Conservation (phyloP, 2,329 filamentous ascomycete species). For the Eutypella sp. region DNA sequence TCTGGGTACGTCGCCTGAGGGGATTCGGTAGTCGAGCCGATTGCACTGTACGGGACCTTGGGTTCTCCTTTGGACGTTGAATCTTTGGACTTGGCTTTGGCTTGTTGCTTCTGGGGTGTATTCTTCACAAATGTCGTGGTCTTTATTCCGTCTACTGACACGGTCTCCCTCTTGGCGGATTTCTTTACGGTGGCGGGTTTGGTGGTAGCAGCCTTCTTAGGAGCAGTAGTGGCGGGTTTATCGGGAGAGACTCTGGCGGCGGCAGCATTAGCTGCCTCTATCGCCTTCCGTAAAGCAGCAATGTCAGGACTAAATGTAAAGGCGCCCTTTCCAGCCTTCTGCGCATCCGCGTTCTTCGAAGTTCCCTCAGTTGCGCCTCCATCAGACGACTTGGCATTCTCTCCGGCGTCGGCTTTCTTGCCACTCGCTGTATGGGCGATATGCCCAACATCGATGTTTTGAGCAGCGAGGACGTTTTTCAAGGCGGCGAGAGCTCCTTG, state of each 20-base stretch:
- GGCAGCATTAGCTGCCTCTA: neutral
- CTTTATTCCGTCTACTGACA: too few species aligned
- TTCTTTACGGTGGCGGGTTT: conserved; percentile 4
- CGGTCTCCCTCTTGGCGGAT: neutral
- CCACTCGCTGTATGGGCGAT: conserved; percentile 1
- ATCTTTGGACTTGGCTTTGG: neutral
- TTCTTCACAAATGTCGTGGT: neutral
- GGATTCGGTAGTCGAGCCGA: too few species aligned
- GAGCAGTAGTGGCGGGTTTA: neutral
- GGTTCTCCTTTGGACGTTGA: too few species aligned
- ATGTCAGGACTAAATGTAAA: too few species aligned
- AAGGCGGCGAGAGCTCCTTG: conserved; percentile 32
- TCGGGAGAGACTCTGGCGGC: neutral
- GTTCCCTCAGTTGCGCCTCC: neutral
- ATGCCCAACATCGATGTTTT: conserved; percentile 24
- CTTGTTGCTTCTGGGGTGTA: neutral
- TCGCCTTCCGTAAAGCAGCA: neutral
- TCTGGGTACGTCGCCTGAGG: too few species aligned
- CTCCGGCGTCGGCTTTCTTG: neutral
- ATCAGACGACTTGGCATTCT: conserved; percentile 3
- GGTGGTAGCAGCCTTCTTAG: neutral
- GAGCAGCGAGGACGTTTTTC: conserved; percentile 31
- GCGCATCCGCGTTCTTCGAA: neutral
- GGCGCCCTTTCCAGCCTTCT: neutral
- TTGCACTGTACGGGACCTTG: neutral